Evolutionary conservation across 345 rosid species (phyloP), one percentile per base, ranked within the genome.

Genomic region (Orychophragmus violaceus): DNA sequence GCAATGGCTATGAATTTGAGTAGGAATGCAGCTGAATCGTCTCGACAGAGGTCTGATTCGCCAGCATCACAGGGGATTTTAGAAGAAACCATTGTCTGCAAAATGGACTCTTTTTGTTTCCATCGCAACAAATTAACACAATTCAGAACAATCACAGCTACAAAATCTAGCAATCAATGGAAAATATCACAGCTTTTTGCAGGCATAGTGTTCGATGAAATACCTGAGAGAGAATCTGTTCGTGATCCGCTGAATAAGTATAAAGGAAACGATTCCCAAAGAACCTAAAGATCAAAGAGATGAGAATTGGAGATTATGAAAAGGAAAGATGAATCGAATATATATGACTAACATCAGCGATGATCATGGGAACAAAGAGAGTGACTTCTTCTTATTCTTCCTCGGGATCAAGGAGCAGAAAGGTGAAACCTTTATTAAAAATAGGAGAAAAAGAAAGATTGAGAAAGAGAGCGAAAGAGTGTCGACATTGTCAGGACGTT

Each of bases 1-100:
- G 79, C 95, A 50, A 93, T 86, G 52, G 91, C 98, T 0, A 87
- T 77, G 55, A 85, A 70, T 61, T 93, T 89, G 36, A 91, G 87
- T 0, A 60, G 19, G 33, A 84, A 70, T 1, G 98, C 95, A 1
- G 83, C 81, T 7, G 81, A 67, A 17, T 83, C 85, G 56, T 91
- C 83, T 4, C 92, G 81, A 69, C 92, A 91, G 42, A 62, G 37
- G 8, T 87, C 90, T 1, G 74, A 22, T 22, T 77, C 85, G 11
- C 64, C 23, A 1, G 84, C 71, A 8, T 75, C 23, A 66, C 92
- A 88, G 37, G 56, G 76, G 18, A 66, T 25, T 30, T 54, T 74
- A 52, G 77, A 25, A 32, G 72, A 60, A 27, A 69, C 71, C 88
- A 74, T 67, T n/a, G 25, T 67, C 69, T 68, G 74, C 70, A 67